phyloP scores from a whole-genome alignment of 2,329 filamentous ascomycete genomes.

The Tolypocladium tropicale region DNA sequence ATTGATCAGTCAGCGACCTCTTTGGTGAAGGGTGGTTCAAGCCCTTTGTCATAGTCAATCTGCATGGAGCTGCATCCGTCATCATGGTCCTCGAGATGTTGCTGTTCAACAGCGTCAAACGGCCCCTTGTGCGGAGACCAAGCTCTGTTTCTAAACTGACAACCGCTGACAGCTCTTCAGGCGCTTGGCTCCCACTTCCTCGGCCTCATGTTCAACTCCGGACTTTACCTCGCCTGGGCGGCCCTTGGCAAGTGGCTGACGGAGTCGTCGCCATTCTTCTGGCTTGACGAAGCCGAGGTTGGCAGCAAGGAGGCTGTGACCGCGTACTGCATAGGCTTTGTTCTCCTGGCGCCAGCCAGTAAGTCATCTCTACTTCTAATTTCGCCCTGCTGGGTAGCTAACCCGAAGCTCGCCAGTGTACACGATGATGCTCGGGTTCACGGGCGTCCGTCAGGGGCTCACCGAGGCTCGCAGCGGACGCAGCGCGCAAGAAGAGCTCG shows the following conservation, averaged over 20 bases:
- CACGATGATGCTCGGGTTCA: conserved; percentile 37
- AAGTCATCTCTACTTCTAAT: conserved; percentile 15
- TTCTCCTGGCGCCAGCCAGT: conserved; percentile 33
- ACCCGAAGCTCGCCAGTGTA: conserved; percentile 25
- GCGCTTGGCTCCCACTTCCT: conserved; percentile 32
- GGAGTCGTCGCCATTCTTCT: conserved; percentile 37
- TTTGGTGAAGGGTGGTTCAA: conserved; percentile 38
- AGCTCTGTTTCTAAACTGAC: rapidly evolving
- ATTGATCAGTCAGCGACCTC: conserved; percentile 31
- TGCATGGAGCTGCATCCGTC: conserved; percentile 32
- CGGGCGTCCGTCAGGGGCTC: conserved; percentile 35
- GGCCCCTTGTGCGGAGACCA: conserved; percentile 30
- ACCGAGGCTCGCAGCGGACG: conserved; percentile 16
- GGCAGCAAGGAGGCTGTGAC: conserved; percentile 32
- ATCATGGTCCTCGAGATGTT: conserved; percentile 35
- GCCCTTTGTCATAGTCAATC: conserved; percentile 33
- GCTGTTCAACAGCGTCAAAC: conserved; percentile 43
- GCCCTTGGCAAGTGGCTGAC: conserved; percentile 35
- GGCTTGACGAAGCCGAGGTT: conserved; percentile 35
- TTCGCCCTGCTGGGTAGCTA: neutral
- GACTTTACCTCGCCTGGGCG: conserved; percentile 39
- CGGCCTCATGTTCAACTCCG: conserved; percentile 28
- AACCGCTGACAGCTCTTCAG: conserved; percentile 19
- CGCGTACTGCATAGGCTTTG: conserved; percentile 33
- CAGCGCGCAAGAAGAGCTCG: conserved; percentile 4